phyloP scores from a whole-genome alignment of 495 filamentous ascomycete genomes.

The Penicillium macrosclerotiorum region DNA sequence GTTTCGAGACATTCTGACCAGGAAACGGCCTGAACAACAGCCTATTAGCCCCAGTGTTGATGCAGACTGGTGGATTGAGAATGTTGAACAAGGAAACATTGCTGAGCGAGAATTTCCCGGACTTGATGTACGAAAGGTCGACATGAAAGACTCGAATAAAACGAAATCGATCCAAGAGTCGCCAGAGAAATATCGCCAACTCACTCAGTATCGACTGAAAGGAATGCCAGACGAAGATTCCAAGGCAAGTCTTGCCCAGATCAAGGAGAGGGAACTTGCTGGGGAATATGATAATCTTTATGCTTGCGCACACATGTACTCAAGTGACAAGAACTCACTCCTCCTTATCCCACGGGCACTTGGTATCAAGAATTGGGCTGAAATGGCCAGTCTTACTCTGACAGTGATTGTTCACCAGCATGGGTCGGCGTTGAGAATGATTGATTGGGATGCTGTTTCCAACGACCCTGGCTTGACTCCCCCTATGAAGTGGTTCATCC shows the following conservation, averaged over 20 bases:
- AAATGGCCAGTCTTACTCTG: constrained; percentile 61
- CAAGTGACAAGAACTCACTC: constrained; percentile 66
- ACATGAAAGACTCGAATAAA: constrained; percentile 57
- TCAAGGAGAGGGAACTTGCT: constrained; percentile 20
- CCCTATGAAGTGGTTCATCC: constrained; percentile 61
- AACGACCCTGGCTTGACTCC: constrained; percentile 16
- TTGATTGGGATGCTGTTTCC: constrained; percentile 29
- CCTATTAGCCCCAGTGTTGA: constrained; percentile 42
- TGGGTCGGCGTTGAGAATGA: constrained; percentile 38
- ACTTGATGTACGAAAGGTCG: constrained; percentile 60
- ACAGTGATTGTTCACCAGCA: constrained; percentile 59
- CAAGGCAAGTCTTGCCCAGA: constrained; percentile 8
- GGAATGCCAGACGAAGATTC: constrained; percentile 31
- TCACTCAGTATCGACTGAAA: constrained; percentile 56
- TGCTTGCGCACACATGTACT: constrained; percentile 63
- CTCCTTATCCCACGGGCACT: constrained; percentile 61
- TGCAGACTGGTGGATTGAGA: constrained; percentile 44
- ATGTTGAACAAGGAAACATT: constrained; percentile 20
- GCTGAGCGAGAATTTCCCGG: constrained; percentile 53
- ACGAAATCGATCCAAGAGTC: constrained; percentile 31
- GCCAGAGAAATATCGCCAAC: constrained; percentile 56
- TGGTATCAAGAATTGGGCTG: constrained; percentile 50
- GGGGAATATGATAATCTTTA: constrained; percentile 56
- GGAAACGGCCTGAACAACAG: constrained; percentile 40
- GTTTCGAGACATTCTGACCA: constrained; percentile 37